Percentiles rank a stretch among this genome's conserved stretches.
Evolutionary conservation across 331 rosid species (phyloP).

Genomic region (Quercus phellos): DNA sequence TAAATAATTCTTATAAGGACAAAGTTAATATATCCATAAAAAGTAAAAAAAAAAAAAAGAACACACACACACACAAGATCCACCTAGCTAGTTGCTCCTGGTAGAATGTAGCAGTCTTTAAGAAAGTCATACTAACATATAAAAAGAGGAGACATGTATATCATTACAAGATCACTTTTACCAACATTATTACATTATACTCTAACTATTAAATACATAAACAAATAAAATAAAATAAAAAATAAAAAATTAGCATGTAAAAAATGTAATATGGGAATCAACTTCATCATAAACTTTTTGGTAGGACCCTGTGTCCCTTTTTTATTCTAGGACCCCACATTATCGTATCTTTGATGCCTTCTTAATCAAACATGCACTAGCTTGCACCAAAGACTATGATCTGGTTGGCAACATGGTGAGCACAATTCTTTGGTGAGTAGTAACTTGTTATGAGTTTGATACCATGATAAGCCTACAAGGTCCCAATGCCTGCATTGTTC

Average conservation of each 20-base stretch:
- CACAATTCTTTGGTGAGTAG: constrained; percentile 30
- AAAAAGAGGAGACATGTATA: constrained; percentile 38
- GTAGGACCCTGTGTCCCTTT: constrained; percentile 29
- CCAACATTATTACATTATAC: constrained; percentile 43
- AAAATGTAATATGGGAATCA: constrained; percentile 15
- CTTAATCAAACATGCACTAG: constrained; percentile 26
- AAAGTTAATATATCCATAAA: not conserved
- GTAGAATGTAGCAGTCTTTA: constrained; percentile 22
- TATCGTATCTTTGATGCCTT: constrained; percentile 34
- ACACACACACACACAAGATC: not conserved
- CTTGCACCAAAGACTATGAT: constrained; percentile 34
- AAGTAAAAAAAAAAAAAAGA: not conserved
- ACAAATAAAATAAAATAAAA: not conserved
- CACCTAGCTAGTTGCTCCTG: constrained; percentile 9
- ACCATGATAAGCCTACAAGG: constrained; percentile 53
- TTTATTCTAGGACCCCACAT: constrained; percentile 34
- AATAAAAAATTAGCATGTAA: not conserved
- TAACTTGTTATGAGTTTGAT: constrained; percentile 41
- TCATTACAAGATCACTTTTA: constrained; percentile 41
- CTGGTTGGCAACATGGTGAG: constrained; percentile 54
- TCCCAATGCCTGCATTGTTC: constrained; percentile 33
- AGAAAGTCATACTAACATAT: constrained; percentile 26
- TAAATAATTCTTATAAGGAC: constrained; percentile 20
- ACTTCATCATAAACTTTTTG: constrained; percentile 5
- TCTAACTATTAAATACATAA: constrained; percentile 4